These are phyloP conservation scores for Leucocoprinus sp. DNA, from an alignment of 768 basidiomycete species.

Conservation along the genomic window DNA sequence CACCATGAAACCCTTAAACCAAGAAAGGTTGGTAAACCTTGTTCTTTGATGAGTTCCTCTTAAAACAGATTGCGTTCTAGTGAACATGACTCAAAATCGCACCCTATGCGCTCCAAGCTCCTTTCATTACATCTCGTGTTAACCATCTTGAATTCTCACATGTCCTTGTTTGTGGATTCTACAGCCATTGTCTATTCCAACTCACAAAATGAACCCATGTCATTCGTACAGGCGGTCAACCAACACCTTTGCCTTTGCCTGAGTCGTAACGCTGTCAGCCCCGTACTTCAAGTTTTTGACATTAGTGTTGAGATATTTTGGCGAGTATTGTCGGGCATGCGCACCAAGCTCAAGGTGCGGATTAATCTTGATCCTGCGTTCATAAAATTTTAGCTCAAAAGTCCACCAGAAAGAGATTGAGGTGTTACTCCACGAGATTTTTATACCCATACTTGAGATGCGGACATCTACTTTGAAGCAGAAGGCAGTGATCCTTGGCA, in stretches of 20 bases:
- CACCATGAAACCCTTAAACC: slow-evolving; percentile 94
- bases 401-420: slow-evolving; percentile 90
- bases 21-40: slow-evolving; percentile 63
- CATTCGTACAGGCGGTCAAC: slow-evolving; percentile 88
- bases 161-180: slow-evolving; percentile 84
- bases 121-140: slow-evolving; percentile 91
- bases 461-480: slow-evolving; percentile 91
- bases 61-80: slow-evolving; percentile 30
- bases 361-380: neutral
- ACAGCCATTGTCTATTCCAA: slow-evolving; percentile 87
- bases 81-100: slow-evolving; percentile 92
- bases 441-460: slow-evolving; percentile 98
- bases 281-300: slow-evolving; percentile 95
- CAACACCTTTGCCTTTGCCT: slow-evolving; percentile 92
- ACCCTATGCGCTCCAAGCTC: slow-evolving; percentile 95
- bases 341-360: slow-evolving; percentile 88
- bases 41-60: neutral
- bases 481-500: slow-evolving; percentile 85
- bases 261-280: slow-evolving; percentile 91
- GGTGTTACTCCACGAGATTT: slow-evolving; percentile 96
- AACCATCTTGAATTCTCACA: slow-evolving; percentile 85
- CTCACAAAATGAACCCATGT: slow-evolving; percentile 79
- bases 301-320: slow-evolving; percentile 98
- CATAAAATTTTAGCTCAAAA: slow-evolving; percentile 13
- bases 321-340: slow-evolving; percentile 89